A percentile compares a stretch with the other conserved stretches of the same genome.
phyloP scores from a whole-genome alignment of 345 rosid species.

The Capsella bursapastoris region DNA sequence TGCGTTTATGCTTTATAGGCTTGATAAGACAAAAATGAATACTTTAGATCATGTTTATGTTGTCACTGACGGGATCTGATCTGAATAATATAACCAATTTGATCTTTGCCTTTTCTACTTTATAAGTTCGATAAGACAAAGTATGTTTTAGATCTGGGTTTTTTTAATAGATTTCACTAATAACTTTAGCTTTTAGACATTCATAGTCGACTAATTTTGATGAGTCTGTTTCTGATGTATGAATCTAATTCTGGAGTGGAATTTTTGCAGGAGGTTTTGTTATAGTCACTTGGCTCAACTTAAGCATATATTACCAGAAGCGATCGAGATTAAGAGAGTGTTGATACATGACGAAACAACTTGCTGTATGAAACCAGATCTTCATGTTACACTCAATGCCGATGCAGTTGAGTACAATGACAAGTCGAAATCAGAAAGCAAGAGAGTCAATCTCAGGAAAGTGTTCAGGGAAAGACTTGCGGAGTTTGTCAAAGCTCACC shows the following conservation, averaged over 20 bases:
- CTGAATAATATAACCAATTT: not conserved
- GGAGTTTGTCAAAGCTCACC: constrained; percentile 62
- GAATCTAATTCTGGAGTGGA: constrained; percentile 1
- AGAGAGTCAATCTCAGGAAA: constrained; percentile 58
- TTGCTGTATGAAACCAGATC: constrained; percentile 83
- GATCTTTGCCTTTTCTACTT: constrained; percentile 8
- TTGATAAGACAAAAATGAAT: constrained; percentile 24
- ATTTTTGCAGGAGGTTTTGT: constrained; percentile 71
- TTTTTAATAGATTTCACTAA: not conserved
- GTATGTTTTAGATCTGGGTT: not conserved
- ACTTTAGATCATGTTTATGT: not conserved
- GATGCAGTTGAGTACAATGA: constrained; percentile 52
- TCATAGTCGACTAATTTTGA: not conserved
- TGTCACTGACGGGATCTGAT: not conserved
- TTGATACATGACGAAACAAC: constrained; percentile 65
- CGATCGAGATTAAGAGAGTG: constrained; percentile 65
- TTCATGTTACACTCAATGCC: constrained; percentile 59
- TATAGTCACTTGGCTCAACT: constrained; percentile 69
- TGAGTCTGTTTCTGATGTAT: not conserved
- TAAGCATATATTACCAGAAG: constrained; percentile 83
- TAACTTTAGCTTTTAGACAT: not conserved
- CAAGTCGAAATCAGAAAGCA: constrained; percentile 47
- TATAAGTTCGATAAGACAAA: constrained; percentile 27
- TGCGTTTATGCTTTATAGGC: not conserved
- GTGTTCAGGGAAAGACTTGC: constrained; percentile 63